phyloP scores from a whole-genome alignment of 257 asterid genomes.

The Solanum okadae region DNA sequence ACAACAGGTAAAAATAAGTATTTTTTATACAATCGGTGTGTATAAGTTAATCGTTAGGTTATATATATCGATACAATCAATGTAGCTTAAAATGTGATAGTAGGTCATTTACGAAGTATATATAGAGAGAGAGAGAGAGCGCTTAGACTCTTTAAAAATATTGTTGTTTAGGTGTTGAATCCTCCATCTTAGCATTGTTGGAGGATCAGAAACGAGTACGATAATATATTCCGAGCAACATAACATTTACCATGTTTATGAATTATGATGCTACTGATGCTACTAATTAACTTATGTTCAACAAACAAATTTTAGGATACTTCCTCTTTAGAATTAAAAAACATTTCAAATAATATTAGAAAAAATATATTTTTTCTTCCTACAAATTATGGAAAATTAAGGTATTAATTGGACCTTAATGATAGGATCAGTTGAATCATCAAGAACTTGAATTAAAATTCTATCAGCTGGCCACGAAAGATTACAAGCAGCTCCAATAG shows the following conservation, averaged over 20 bases:
- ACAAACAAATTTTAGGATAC: background rate
- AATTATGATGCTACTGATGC: background rate
- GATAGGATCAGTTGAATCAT: constrained; percentile 24
- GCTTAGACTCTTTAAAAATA: background rate
- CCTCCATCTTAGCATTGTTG: background rate
- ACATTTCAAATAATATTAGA: background rate
- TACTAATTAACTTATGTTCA: background rate
- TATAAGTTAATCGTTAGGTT: background rate
- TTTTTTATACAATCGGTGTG: background rate
- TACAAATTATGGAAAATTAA: background rate
- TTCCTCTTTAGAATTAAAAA: background rate
- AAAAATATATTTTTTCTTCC: background rate
- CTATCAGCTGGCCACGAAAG: constrained; percentile 30
- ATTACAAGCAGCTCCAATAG: constrained; percentile 31
- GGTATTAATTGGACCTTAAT: constrained; percentile 11
- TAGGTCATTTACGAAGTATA: background rate
- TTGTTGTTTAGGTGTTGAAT: background rate
- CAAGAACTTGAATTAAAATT: constrained; percentile 25
- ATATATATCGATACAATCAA: background rate
- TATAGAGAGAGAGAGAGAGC: no score
- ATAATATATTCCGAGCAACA: background rate
- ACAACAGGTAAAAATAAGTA: background rate
- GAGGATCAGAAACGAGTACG: background rate
- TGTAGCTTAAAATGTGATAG: background rate
- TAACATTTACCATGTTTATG: background rate